phyloP scores from a whole-genome alignment of 345 rosid genomes.

The Cardamine occulta region DNA sequence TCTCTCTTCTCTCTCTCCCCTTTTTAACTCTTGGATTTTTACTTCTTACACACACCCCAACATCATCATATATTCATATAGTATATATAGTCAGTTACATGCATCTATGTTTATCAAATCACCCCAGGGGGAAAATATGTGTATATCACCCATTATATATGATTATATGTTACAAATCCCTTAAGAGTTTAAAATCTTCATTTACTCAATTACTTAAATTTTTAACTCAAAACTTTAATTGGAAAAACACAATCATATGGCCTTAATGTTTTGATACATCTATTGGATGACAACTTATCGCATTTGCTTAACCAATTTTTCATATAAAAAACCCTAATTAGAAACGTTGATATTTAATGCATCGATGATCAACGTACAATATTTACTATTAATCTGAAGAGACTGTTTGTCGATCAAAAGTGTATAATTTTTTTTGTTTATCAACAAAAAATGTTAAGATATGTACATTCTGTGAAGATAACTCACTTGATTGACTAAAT shows the following conservation, averaged over 20 bases:
- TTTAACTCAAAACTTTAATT: neutral
- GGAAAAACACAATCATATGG: neutral
- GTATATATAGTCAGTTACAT: neutral
- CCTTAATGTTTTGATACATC: constrained; percentile 5
- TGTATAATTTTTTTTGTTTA: neutral
- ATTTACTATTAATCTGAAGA: neutral
- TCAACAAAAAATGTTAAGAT: no score
- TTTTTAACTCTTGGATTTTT: constrained; percentile 45
- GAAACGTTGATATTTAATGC: neutral
- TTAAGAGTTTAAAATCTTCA: constrained; percentile 18
- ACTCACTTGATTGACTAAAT: constrained; percentile 3
- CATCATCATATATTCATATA: constrained; percentile 10
- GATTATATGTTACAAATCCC: neutral
- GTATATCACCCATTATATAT: constrained; percentile 5
- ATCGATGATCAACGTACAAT: constrained; percentile 1
- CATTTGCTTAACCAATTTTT: neutral
- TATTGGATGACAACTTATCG: neutral
- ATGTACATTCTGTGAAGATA: neutral
- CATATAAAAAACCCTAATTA: neutral
- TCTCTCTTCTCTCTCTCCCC: constrained; percentile 27
- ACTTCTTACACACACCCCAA: constrained; percentile 46
- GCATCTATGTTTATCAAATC: constrained; percentile 23
- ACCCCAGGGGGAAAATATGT: neutral
- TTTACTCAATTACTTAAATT: neutral
- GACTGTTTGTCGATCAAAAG: neutral